These are phyloP conservation scores for Pisolithus tinctorius DNA, from an alignment of 768 basidiomycete species.

Conservation along the genomic window DNA sequence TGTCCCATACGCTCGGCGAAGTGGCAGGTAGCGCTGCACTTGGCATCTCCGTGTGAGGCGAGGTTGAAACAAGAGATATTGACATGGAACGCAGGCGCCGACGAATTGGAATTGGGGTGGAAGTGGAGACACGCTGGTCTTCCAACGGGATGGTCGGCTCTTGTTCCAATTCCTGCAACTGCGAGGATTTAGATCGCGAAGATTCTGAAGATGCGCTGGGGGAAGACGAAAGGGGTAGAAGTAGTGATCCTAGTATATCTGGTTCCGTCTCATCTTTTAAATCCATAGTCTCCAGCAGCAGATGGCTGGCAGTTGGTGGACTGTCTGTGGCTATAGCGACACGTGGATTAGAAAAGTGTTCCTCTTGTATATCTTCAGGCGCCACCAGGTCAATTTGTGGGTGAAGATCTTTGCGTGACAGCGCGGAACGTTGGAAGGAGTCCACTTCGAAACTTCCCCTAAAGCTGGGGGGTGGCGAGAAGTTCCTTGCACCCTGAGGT, in stretches of 20 bases:
- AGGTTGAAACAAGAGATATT: neutral
- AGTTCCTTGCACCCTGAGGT: slow-evolving; percentile 1
- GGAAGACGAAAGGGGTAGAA: slow-evolving; percentile 1
- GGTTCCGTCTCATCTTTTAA: neutral
- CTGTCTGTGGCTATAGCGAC: neutral
- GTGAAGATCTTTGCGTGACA: neutral
- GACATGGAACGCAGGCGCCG: slow-evolving; percentile 3
- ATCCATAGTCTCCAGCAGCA: neutral
- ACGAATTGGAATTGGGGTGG: slow-evolving; percentile 6
- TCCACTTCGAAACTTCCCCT: neutral
- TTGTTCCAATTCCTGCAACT: neutral
- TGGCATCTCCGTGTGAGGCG: neutral
- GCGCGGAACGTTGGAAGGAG: slow-evolving; percentile 1
- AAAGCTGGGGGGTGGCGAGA: neutral
- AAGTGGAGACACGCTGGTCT: neutral
- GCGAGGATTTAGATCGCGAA: neutral
- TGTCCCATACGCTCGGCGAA: slow-evolving; percentile 19
- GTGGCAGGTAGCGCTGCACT: slow-evolving; percentile 3
- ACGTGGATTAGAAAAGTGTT: neutral
- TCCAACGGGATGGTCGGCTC: neutral
- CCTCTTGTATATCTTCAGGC: slow-evolving; percentile 5
- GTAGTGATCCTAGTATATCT: neutral
- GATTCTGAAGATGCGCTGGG: slow-evolving; percentile 3
- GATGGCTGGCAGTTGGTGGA: neutral
- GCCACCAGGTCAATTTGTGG: neutral